A percentile compares a stretch with the other conserved stretches of the same genome.
Conservation (phyloP, 352 stramenopile genomes). For the Globisporangium nunn region DNA sequence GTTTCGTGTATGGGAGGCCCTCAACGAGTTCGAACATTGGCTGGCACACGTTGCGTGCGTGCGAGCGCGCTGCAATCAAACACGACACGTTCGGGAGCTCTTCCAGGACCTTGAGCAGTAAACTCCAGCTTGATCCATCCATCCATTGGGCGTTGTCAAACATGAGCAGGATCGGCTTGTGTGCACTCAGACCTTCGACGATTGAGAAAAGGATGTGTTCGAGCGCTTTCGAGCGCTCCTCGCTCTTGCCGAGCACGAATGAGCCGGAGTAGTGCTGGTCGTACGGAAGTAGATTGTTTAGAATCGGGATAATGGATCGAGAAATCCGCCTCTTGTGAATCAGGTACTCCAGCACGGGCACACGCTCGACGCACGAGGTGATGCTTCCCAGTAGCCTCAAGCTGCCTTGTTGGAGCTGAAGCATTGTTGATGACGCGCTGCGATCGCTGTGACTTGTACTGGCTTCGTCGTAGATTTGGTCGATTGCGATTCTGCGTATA, state of each 20-base stretch:
- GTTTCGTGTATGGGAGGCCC: slow-evolving; percentile 24
- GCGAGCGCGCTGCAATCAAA: slow-evolving; percentile 37
- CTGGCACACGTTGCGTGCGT: slow-evolving; percentile 26
- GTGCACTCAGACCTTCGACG: slow-evolving; percentile 36
- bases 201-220: slow-evolving; percentile 50
- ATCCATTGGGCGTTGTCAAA: slow-evolving; percentile 80
- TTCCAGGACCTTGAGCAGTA: slow-evolving; percentile 50
- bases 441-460: neutral
- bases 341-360: slow-evolving; percentile 52
- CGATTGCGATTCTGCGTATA: neutral
- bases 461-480: neutral
- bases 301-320: slow-evolving; percentile 26
- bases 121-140: slow-evolving; percentile 48
- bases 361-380: slow-evolving; percentile 23
- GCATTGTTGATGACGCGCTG: neutral
- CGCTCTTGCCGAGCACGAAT: slow-evolving; percentile 18
- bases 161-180: slow-evolving; percentile 55
- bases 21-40: slow-evolving; percentile 37
- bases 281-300: slow-evolving; percentile 50
- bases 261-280: slow-evolving; percentile 21
- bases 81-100: slow-evolving; percentile 52
- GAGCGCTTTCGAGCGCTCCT: slow-evolving; percentile 41
- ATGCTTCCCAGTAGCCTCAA: slow-evolving; percentile 2
- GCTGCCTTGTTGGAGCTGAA: neutral
- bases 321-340: slow-evolving; percentile 37